Conservation (phyloP, 371 early-diverging fungal genomes). For the Synchytrium microbalum region DNA sequence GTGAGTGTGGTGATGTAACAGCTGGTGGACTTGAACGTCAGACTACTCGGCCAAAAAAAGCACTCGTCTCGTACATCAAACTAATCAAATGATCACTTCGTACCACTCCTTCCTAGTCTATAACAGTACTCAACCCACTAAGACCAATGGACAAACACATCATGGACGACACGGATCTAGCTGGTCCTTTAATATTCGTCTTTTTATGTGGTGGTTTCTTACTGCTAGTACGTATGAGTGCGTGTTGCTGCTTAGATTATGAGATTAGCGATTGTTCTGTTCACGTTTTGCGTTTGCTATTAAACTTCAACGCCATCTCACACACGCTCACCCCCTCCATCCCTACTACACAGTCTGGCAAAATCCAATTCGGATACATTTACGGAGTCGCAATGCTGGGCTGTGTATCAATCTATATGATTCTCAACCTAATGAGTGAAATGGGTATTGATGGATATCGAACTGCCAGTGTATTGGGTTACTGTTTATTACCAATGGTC, state of each 20-base stretch:
- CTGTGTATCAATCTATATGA: slow-evolving; percentile 72
- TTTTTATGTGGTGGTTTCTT: slow-evolving; percentile 83
- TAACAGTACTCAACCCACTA: slow-evolving; percentile 87
- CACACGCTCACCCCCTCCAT: not conserved
- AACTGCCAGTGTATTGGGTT: slow-evolving; percentile 92
- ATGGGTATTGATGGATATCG: slow-evolving; percentile 77
- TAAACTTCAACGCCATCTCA: not conserved
- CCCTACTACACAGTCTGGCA: slow-evolving; percentile 56
- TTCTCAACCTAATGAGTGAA: slow-evolving; percentile 91
- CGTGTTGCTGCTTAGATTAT: slow-evolving; percentile 4
- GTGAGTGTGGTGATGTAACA: slow-evolving; percentile 22
- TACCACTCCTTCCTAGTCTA: slow-evolving; percentile 42
- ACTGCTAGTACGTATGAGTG: slow-evolving; percentile 52
- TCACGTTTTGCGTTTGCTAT: too few relatives aligned
- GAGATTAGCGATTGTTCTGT: too few relatives aligned
- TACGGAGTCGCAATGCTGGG: slow-evolving; percentile 93
- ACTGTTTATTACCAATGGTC: slow-evolving; percentile 93
- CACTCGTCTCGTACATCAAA: slow-evolving; percentile 1
- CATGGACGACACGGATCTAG: slow-evolving; percentile 84
- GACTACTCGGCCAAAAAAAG: not conserved
- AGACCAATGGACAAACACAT: slow-evolving; percentile 78
- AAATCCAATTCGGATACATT: slow-evolving; percentile 93
- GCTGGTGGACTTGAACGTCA: slow-evolving; percentile 7
- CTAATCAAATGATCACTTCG: slow-evolving; percentile 4
- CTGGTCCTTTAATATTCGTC: slow-evolving; percentile 87